Evolutionary conservation across 1,284 basidiomycete species (phyloP), one percentile per base, ranked within the genome.

Genomic region (Peniophora sp.): DNA sequence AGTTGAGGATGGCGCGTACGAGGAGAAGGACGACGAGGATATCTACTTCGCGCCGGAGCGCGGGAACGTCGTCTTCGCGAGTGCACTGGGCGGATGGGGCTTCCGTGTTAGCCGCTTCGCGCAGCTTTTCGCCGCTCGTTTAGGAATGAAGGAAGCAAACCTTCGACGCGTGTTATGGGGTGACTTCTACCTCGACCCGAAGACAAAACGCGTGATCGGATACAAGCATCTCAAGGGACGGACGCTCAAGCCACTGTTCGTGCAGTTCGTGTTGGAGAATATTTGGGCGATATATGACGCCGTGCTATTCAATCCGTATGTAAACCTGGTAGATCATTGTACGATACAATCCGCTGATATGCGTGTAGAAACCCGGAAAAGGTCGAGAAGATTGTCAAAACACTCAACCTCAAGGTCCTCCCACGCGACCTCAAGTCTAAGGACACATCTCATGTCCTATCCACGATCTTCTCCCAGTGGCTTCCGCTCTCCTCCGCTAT

Each of bases 21-120:
- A 93, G 61, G 97, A 99, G 68, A 90, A 90, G 62, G 95, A 98
- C 62, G 97, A 99, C 62, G 92, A 96, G 64, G 94, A 97, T 65
- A 85, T 99, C 52, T 99, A 99, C 70, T 99, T 99, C 61, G 91
- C 94, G 2, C 97, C 97, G 0, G 90, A 96, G 61, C 81, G 84
- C 52, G 97, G 97, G 20, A 99, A 98, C 63, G 97, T 99, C 42
- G 80, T 99, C 43, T 99, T 99, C 65, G 92, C 96, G 1, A 94
- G 89, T 34, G 97, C 97, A 2, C 84, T 98, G 52, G 94, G 98
- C 62, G 94, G 95, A 2, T 99, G 97, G 96, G 97, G 95, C 0
- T 99, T 99, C 73, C 79, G 96, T 32, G 79, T 98, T 8, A 85
- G 88, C 52, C 92, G 91, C 59, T 99, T 99, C 63, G 92, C 97